Conservation (phyloP, 2,329 filamentous ascomycete genomes). For the Byssochlamys sp. region DNA sequence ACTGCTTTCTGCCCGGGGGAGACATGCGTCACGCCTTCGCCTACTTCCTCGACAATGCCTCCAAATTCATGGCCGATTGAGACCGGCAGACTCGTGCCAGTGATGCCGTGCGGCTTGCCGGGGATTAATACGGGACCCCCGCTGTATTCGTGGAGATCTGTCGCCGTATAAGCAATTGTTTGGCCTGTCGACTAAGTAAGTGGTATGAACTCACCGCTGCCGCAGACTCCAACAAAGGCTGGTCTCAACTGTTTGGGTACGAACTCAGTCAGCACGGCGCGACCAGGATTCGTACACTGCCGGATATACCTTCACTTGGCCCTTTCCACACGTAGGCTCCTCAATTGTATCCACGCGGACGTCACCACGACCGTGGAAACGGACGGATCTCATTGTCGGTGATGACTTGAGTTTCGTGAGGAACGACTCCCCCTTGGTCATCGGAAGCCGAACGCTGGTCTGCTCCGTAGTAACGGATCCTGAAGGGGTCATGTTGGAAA, state of each 20-base stretch:
- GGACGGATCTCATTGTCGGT: conserved; percentile 18
- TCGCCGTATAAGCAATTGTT: background rate
- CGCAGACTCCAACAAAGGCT: conserved; percentile 20
- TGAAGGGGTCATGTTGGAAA: background rate
- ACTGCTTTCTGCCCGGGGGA: conserved; percentile 48
- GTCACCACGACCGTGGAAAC: conserved; percentile 22
- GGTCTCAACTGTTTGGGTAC: conserved; percentile 10
- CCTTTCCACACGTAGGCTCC: conserved; percentile 32
- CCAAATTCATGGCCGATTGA: conserved; percentile 57
- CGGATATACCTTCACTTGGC: conserved; percentile 36
- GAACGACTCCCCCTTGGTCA: background rate
- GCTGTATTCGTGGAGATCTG: conserved; percentile 45
- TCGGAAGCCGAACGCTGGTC: background rate
- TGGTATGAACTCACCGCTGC: conserved; percentile 7
- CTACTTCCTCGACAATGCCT: conserved; percentile 50
- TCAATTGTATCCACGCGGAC: conserved; percentile 21
- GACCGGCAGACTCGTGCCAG: conserved; percentile 48
- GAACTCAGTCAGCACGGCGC: background rate
- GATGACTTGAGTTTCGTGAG: conserved; percentile 7
- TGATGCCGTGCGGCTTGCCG: conserved; percentile 44
- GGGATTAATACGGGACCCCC: conserved; percentile 43
- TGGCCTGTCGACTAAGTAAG: background rate
- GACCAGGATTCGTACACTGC: conserved; percentile 6
- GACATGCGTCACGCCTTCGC: conserved; percentile 38
- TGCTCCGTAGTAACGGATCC: background rate